Base-by-base conservation (phyloP, 129 eudicot species). In the Flaveria linearis region DNA sequence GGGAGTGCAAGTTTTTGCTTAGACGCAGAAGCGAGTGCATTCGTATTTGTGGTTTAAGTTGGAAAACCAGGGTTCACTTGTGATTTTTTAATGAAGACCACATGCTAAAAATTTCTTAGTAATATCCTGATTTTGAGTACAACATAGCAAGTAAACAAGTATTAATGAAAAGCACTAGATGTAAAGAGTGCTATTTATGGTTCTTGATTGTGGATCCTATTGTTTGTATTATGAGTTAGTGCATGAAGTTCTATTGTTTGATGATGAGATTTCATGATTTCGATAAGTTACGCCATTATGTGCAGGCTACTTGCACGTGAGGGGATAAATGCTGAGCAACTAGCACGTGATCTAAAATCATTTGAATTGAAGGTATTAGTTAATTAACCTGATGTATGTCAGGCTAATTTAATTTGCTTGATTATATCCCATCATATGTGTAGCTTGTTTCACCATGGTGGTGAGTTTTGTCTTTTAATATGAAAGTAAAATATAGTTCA, bases 301-400 rank as follows among this genome's bases (percentile, higher is more conserved):
- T 70, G 53, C 88, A 93, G 98, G 88, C 82, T 93, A 68, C 90
- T 93, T 75, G 98, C 98, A 14, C 97, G 98, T 3, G 98, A 93
- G 81, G 98, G 98, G 71, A 82, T 93, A 82, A 93, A 93, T 71
- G 96, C 98, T n/a, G 98, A 93, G 85, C 98, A 93, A 78, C 93
- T 93, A 58, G 98, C 98, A 73, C 95, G 97, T 10, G 98, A 90
- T 90, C 92, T 93, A 42, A 93, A 93, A 76, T 93, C 98, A 22
- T 93, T 93, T 73, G 98, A 93, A 76, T 74, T 93, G 68, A 93
- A 93, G 98, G 98, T 93, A 83, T 51, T 52, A 8, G 64, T 53
- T 72, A 36, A 7, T 17, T 16, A 14, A 49, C 3, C 17, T 77
- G 50, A 55, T 42, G 60, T 18, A n/a, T 45, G 15, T 36, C 49